Conservation (phyloP, 257 asterid species). For the Gynochthodes officinalis region DNA sequence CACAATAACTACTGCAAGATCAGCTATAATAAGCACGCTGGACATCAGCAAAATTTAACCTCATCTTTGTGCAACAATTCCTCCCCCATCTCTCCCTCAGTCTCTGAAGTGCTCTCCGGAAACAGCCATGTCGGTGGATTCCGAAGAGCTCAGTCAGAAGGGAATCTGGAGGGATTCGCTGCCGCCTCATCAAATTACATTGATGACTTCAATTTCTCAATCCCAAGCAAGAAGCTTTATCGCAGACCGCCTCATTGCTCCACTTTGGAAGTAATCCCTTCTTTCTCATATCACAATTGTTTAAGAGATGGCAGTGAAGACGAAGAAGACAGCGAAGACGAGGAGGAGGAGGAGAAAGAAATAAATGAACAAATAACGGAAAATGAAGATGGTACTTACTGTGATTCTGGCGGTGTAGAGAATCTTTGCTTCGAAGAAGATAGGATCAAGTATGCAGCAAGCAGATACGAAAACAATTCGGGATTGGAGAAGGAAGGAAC, state of each 20-base stretch:
- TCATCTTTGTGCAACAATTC: slow-evolving; percentile 29
- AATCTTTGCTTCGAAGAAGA: slow-evolving; percentile 23
- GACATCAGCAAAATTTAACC: slow-evolving; percentile 26
- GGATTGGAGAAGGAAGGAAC: slow-evolving; percentile 35
- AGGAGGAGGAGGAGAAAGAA: slow-evolving; percentile 31
- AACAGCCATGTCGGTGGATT: slow-evolving; percentile 25
- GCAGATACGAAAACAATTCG: slow-evolving; percentile 20
- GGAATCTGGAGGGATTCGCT: slow-evolving; percentile 61
- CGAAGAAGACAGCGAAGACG: slow-evolving; percentile 35
- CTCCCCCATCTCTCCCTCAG: slow-evolving; percentile 43
- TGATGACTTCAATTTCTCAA: slow-evolving; percentile 49
- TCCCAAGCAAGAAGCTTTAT: slow-evolving; percentile 25
- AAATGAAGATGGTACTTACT: not conserved
- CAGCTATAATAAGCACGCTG: slow-evolving; percentile 27
- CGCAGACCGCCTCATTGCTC: slow-evolving; percentile 28
- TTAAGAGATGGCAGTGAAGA: slow-evolving; percentile 25
- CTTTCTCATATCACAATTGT: slow-evolving; percentile 32
- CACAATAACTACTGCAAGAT: slow-evolving; percentile 25
- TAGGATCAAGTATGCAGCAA: slow-evolving; percentile 2
- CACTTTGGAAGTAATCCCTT: slow-evolving; percentile 54
- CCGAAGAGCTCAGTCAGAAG: slow-evolving; percentile 70
- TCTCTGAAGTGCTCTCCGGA: slow-evolving; percentile 26
- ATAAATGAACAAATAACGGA: slow-evolving; percentile 9
- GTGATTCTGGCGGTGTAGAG: slow-evolving; percentile 15
- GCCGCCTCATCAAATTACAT: slow-evolving; percentile 17